phyloP scores from a whole-genome alignment of 805 yeast genomes.

The Pichia sporocuriosa region DNA sequence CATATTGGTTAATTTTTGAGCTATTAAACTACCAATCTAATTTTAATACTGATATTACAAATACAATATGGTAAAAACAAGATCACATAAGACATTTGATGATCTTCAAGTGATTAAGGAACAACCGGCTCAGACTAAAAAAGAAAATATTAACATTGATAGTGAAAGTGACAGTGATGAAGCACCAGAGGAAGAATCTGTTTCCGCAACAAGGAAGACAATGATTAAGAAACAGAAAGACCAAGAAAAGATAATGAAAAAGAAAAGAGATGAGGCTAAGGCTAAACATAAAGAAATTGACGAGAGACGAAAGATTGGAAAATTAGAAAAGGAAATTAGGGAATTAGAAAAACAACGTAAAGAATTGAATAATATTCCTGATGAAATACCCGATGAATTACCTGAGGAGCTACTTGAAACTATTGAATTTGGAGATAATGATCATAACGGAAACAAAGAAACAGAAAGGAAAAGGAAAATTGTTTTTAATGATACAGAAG shows the following conservation, averaged over 20 bases:
- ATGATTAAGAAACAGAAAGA: constrained; percentile 20
- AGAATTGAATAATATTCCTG: constrained; percentile 6
- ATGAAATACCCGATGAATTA: constrained; percentile 30
- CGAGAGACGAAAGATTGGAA: constrained; percentile 30
- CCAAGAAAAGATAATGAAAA: constrained; percentile 14
- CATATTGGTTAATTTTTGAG: not conserved
- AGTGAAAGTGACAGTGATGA: constrained; percentile 33
- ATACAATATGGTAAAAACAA: constrained; percentile 8
- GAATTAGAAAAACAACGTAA: constrained; percentile 12
- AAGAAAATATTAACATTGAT: constrained; percentile 11
- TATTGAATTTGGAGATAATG: constrained; percentile 12
- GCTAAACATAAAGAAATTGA: constrained; percentile 26
- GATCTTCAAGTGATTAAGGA: constrained; percentile 13
- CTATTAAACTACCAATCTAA: not conserved
- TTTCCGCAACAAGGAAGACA: constrained; percentile 14
- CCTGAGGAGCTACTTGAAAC: constrained; percentile 34
- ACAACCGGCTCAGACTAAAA: not conserved
- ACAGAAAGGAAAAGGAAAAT: constrained; percentile 9
- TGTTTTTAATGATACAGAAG: constrained; percentile 21
- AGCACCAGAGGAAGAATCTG: constrained; percentile 45
- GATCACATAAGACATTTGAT: constrained; percentile 13
- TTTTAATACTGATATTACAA: not conserved
- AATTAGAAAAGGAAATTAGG: constrained; percentile 22
- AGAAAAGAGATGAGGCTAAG: constrained; percentile 12
- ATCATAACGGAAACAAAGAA: constrained; percentile 14